Base-by-base conservation (phyloP, 768 basidiomycete species). In the Xerocomellus intermedius region DNA sequence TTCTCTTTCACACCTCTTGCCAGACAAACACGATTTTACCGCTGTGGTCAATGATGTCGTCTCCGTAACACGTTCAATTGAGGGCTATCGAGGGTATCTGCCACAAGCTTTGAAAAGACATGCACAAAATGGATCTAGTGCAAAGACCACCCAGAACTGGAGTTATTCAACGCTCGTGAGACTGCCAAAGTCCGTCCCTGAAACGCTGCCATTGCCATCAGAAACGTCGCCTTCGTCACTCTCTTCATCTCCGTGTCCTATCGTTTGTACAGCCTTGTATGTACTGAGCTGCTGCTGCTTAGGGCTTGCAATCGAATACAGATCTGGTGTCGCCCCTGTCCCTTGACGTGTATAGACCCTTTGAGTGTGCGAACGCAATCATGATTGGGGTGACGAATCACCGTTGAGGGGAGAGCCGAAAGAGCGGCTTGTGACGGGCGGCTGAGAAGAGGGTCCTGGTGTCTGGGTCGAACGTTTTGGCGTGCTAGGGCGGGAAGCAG, bases 101-200 rank as follows among this genome's bases (percentile, higher is more conserved):
- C 12, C 16, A 32, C 48, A 52, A 24, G 26, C 8, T 42, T 33
- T 26, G 32, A 52, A 57, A 45, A 47, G 49, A 52, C 22, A 45
- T 46, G 50, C 44, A 44, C 28, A 30, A 45, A 28, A 51, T 16
- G 49, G 17, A 55, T 57, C 26, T 22, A 39, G 43, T 38, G 39
- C 47, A 50, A 41, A 21, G 53, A 24, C 21, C 19, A 38, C 28
- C 17, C 26, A 10, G 56, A 38, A 49, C 48, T 35, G 19, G 39
- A 54, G 42, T 68, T 66, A 77, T 58, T 80, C 77, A 41, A 82
- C 77, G 59, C 80, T 81, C 14, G 81, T 82, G 53, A 82, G 72
- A 67, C 81, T 82, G 46, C 74, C 75, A 36, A 71, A 69, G 50
- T 79, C 78, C 37, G 72, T 75, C 48, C 71, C 77, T 36, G 77